Percentiles rank a stretch among this genome's conserved stretches.
Evolutionary conservation across 192 early-diverging fungal species (phyloP).

Genomic region (Coemansia sp.): DNA sequence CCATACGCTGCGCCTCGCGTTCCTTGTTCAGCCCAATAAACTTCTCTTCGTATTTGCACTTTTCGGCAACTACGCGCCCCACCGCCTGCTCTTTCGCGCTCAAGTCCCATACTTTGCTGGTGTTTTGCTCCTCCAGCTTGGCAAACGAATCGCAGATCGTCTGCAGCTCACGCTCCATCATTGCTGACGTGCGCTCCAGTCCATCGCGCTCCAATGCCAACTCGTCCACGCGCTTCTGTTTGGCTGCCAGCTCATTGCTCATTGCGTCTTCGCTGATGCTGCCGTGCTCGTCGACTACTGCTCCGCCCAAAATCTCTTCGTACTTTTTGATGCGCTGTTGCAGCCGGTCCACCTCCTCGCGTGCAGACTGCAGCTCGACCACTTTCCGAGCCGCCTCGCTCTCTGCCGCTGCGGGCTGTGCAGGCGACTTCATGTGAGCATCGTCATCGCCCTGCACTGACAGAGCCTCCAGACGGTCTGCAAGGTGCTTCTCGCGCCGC

Average conservation of each 20-base stretch:
- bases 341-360: slow-evolving; percentile 23
- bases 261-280: slow-evolving; percentile 15
- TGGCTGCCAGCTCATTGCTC: slow-evolving; percentile 37
- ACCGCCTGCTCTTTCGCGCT: slow-evolving; percentile 78
- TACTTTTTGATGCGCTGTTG: slow-evolving; percentile 46
- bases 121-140: slow-evolving; percentile 81
- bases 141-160: slow-evolving; percentile 63
- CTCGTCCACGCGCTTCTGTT: slow-evolving; percentile 56
- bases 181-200: slow-evolving; percentile 54
- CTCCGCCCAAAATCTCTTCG: slow-evolving; percentile 41
- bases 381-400: slow-evolving; percentile 24
- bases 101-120: slow-evolving; percentile 74
- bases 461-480: slow-evolving; percentile 50
- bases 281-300: slow-evolving; percentile 26
- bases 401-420: slow-evolving; percentile 29
- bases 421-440: slow-evolving; percentile 10
- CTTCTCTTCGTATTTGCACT: slow-evolving; percentile 83
- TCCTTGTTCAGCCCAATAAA: slow-evolving; percentile 70
- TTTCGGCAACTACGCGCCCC: slow-evolving; percentile 76
- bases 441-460: slow-evolving; percentile 35
- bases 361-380: slow-evolving; percentile 35
- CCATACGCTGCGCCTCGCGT: slow-evolving; percentile 63
- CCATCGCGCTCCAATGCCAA: slow-evolving; percentile 59
- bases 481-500: slow-evolving; percentile 51
- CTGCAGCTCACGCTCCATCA: slow-evolving; percentile 59